Evolutionary conservation across 1,284 basidiomycete species (phyloP).

Genomic region (Heliocybe sulcata): DNA sequence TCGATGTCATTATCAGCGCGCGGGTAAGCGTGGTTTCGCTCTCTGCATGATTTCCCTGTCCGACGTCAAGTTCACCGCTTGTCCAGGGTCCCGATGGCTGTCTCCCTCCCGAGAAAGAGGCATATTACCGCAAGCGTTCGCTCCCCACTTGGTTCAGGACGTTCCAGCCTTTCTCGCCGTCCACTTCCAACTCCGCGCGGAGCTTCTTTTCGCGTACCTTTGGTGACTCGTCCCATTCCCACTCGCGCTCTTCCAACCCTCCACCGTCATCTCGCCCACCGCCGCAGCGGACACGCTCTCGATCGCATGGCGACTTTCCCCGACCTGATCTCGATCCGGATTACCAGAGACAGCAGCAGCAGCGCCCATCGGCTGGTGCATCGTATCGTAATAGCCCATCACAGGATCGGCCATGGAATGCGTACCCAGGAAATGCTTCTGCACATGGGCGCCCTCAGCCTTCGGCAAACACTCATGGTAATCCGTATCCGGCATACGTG

Average conservation of each 20-base stretch:
- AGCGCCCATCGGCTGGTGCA: slow-evolving; percentile 9
- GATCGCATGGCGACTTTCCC: slow-evolving; percentile 20
- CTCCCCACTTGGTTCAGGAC: slow-evolving; percentile 40
- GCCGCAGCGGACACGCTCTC: slow-evolving; percentile 7
- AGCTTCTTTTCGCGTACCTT: slow-evolving; percentile 45
- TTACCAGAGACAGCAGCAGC: slow-evolving; percentile 7
- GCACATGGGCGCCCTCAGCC: neutral
- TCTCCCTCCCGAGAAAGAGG: slow-evolving; percentile 44
- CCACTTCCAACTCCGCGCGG: slow-evolving; percentile 16
- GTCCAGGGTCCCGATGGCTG: slow-evolving; percentile 45
- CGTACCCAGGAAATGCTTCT: neutral
- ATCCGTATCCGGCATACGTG: neutral
- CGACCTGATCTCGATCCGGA: slow-evolving; percentile 33
- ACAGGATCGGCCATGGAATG: slow-evolving; percentile 2
- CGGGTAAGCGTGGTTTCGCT: slow-evolving; percentile 35
- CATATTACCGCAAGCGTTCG: slow-evolving; percentile 54
- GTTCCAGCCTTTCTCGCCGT: slow-evolving; percentile 26
- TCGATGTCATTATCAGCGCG: slow-evolving; percentile 50
- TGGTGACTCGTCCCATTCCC: slow-evolving; percentile 25
- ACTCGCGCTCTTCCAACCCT: slow-evolving; percentile 8
- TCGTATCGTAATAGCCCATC: slow-evolving; percentile 2
- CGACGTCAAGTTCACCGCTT: neutral
- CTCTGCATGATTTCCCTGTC: neutral
- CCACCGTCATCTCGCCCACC: slow-evolving; percentile 12
- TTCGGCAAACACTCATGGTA: neutral